Evolutionary conservation across 2,329 filamentous ascomycete species (phyloP).

Genomic region (Xylariaceae sp.): DNA sequence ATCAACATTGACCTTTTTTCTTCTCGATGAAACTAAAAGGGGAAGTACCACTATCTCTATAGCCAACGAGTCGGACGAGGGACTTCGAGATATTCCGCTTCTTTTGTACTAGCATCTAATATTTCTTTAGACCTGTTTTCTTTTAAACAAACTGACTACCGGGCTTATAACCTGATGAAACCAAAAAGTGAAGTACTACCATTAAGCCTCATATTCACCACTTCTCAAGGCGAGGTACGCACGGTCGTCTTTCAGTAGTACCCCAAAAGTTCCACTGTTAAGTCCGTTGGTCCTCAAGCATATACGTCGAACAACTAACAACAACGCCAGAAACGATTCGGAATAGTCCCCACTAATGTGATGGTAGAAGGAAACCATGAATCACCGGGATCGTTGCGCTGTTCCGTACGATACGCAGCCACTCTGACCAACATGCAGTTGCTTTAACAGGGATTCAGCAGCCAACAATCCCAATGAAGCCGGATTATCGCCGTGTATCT

Average conservation of each 20-base stretch:
- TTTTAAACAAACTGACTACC: no score
- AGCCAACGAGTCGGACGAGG: no score
- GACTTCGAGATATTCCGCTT: no score
- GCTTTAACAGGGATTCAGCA: slow-evolving; percentile 9
- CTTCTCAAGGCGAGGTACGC: slow-evolving; percentile 1
- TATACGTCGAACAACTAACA: slow-evolving; percentile 4
- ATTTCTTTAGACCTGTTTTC: no score
- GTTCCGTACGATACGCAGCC: slow-evolving; percentile 1
- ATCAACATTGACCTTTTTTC: no score
- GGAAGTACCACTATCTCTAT: no score
- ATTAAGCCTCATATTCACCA: slow-evolving; percentile 3
- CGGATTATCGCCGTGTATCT: slow-evolving; percentile 1
- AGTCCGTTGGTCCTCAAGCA: slow-evolving; percentile 4
- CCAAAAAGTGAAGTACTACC: neutral
- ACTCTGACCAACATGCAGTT: slow-evolving; percentile 7
- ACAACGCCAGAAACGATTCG: slow-evolving; percentile 8
- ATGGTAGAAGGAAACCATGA: slow-evolving; percentile 8
- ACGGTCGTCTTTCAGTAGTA: slow-evolving; percentile 7
- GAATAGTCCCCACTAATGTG: slow-evolving; percentile 5
- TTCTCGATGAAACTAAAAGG: no score
- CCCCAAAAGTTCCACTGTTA: slow-evolving; percentile 4
- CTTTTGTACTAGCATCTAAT: no score
- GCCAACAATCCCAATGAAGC: neutral
- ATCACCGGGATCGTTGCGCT: slow-evolving; percentile 4
- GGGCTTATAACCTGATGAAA: no score